Conservation (phyloP, 495 filamentous ascomycete species). For the Penicillium arizonense region DNA sequence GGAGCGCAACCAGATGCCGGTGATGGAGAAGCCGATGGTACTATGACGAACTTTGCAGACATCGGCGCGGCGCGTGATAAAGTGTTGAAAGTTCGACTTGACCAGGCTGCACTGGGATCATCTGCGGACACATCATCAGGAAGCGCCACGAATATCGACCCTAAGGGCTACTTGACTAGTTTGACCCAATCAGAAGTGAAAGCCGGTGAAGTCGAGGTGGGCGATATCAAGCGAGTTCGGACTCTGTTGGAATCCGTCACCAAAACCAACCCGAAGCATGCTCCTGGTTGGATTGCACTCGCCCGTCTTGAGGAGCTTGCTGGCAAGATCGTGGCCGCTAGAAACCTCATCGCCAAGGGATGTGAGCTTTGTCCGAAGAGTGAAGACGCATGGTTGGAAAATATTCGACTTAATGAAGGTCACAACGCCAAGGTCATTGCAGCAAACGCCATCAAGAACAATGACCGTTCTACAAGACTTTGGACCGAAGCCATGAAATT, state of each 20-base stretch:
- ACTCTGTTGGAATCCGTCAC: constrained; percentile 90
- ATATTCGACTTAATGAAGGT: constrained; percentile 85
- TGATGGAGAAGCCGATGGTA: constrained; percentile 65
- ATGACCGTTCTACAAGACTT: constrained; percentile 80
- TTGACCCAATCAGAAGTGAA: constrained; percentile 75
- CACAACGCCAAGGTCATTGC: constrained; percentile 95
- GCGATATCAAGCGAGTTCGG: constrained; percentile 95
- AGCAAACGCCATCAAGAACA: constrained; percentile 88
- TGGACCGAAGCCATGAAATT: constrained; percentile 96
- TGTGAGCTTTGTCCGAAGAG: constrained; percentile 89
- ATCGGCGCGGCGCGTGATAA: constrained; percentile 95
- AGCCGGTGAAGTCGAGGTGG: constrained; percentile 78
- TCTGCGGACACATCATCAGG: constrained; percentile 70
- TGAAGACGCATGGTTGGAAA: constrained; percentile 94
- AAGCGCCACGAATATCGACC: constrained; percentile 88
- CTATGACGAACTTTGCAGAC: constrained; percentile 96
- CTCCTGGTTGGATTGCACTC: constrained; percentile 94
- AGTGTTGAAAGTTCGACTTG: constrained; percentile 85
- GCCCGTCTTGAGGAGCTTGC: constrained; percentile 91
- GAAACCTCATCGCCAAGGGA: constrained; percentile 80
- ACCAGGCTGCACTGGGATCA: constrained; percentile 76
- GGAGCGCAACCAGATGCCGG: constrained; percentile 50
- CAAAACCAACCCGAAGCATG: constrained; percentile 91
- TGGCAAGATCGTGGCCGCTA: constrained; percentile 82
- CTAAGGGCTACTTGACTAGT: constrained; percentile 92